Percentiles rank a stretch among this genome's conserved stretches.
phyloP scores from a whole-genome alignment of 306 rosid genomes.

The Hippophae tibetana region DNA sequence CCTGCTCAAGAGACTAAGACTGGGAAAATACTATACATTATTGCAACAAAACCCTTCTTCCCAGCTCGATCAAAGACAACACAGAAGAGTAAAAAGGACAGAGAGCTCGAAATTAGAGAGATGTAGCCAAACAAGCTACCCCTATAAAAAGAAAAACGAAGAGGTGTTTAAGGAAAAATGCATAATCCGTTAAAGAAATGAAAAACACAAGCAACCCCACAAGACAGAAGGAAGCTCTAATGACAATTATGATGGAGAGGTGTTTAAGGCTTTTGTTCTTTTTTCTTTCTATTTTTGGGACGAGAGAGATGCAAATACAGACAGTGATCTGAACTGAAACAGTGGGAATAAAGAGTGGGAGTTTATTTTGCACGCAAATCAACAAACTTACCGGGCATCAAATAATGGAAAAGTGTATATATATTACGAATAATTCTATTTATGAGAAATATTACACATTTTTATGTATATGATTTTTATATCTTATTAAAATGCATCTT shows the following conservation, averaged over 20 bases:
- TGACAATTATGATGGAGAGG: constrained; percentile 20
- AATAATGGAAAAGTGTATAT: no score
- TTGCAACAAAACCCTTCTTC: constrained; percentile 1
- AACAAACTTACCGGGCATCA: constrained; percentile 31
- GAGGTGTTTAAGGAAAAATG: constrained; percentile 10
- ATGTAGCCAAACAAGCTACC: constrained; percentile 21
- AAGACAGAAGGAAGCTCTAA: constrained; percentile 30
- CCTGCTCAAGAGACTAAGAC: no score
- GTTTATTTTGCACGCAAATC: constrained; percentile 30
- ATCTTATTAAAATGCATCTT: no score
- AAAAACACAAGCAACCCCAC: constrained; percentile 2
- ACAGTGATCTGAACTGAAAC: constrained; percentile 39
- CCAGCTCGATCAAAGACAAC: constrained; percentile 17
- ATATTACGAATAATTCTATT: no score
- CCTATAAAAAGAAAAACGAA: not conserved
- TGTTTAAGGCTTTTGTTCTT: not conserved
- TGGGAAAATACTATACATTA: not conserved
- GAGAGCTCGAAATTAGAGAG: constrained; percentile 2
- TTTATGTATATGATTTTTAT: no score
- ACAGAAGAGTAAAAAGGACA: not conserved
- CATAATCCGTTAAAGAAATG: constrained; percentile 9
- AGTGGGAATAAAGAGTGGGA: constrained; percentile 26
- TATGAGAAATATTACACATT: no score
- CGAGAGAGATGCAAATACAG: constrained; percentile 12
- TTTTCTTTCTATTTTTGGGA: not conserved